Evolutionary conservation across 2,329 filamentous ascomycete species (phyloP).

Genomic region (Talaromyces pinophilus): DNA sequence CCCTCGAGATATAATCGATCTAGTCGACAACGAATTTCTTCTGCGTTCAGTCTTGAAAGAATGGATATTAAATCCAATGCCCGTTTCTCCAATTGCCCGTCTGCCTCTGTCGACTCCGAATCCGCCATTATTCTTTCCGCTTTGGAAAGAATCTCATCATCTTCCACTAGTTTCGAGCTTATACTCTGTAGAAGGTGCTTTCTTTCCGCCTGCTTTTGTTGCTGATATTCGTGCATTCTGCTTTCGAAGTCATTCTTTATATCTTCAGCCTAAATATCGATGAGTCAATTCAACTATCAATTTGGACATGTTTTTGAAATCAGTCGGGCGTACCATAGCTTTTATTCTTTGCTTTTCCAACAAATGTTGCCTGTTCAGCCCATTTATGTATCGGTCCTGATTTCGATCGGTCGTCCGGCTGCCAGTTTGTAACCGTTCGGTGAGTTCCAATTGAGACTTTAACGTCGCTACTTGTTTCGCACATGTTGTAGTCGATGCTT

Average conservation of each 20-base stretch:
- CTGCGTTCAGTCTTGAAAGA: slow-evolving; percentile 37
- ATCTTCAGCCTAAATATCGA: slow-evolving; percentile 39
- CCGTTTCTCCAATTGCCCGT: slow-evolving; percentile 33
- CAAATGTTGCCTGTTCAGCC: slow-evolving; percentile 39
- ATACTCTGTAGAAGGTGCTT: slow-evolving; percentile 38
- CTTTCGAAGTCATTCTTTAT: slow-evolving; percentile 37
- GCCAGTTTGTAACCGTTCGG: slow-evolving; percentile 32
- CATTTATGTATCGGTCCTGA: slow-evolving; percentile 32
- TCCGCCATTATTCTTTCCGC: slow-evolving; percentile 35
- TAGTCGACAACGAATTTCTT: slow-evolving; percentile 43
- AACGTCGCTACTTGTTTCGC: slow-evolving; percentile 38
- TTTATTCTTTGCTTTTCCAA: slow-evolving; percentile 37
- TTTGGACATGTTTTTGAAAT: not conserved
- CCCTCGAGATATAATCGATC: slow-evolving; percentile 44
- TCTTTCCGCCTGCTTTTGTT: slow-evolving; percentile 35
- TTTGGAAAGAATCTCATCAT: slow-evolving; percentile 37
- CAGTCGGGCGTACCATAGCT: slow-evolving; percentile 33
- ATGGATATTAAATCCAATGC: slow-evolving; percentile 32
- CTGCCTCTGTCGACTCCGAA: slow-evolving; percentile 33
- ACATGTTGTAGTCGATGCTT: slow-evolving; percentile 40
- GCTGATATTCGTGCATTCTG: slow-evolving; percentile 34
- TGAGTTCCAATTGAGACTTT: slow-evolving; percentile 34
- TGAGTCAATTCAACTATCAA: slow-evolving; percentile 7
- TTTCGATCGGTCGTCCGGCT: slow-evolving; percentile 30
- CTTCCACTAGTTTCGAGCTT: slow-evolving; percentile 38